Base-by-base conservation (phyloP, 495 filamentous ascomycete genomes). In the Tuber indicum region DNA sequence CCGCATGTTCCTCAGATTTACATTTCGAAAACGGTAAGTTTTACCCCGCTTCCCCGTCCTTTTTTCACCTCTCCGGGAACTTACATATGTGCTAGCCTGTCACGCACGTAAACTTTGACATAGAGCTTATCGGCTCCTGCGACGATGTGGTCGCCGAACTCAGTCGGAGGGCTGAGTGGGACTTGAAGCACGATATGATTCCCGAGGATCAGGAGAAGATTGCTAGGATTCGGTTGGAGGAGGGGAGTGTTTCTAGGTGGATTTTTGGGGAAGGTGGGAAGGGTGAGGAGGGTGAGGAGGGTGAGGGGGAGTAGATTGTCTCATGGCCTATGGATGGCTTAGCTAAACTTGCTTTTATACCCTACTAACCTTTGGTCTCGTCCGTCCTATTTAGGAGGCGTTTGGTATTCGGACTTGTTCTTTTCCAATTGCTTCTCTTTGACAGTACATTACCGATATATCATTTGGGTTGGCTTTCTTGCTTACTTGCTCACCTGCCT, bases 61-160 rank as follows among this genome's bases (percentile, higher is more conserved):
- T 9, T 72, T 73, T 66, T 16, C 71, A 4, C 19, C 73, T 39
- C 32, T 41, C 17, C 47, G 19, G 47, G 47, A 23, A 23, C 47
- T 72, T 42, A 17, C 43, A 26, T 73, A 66, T 45, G 62, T 82
- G 72, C 44, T 77, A 93, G 87, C 92, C 93, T 41, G 93, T 97
- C 42, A 87, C 87, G 8, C 96, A 98, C 82, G 91, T 96, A 74
- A 92, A 94, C 78, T 99, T 99, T 72, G 96, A 99, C 84, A 91
- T 99, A 75, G 93, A 97, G 84, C 86, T 99, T 66, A 87, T 98
- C 70, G 96, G 96, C 42, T 93, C 97, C 80, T 98, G 96, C 84
- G 96, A 99, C 82, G 89, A 92, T 32, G 90, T 98, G 46, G 93
- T 98, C 4, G 90, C 91, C 0, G 96, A 98, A 86, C 90, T 99